Evolutionary conservation across 805 yeast genomes (phyloP).

Genomic region (Pichia paraexigua): DNA sequence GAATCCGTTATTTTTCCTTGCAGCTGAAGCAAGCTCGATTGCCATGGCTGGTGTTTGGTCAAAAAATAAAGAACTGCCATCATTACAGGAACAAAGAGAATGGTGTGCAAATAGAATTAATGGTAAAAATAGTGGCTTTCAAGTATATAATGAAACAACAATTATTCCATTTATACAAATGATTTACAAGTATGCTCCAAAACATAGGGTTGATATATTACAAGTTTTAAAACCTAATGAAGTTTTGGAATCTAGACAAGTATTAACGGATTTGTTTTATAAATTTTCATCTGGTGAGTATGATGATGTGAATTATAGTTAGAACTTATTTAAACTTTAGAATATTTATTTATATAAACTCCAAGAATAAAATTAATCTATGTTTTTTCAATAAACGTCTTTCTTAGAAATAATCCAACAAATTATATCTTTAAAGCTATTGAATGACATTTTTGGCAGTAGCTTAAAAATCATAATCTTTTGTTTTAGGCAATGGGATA

Average conservation of each 20-base stretch:
- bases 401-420: too few species aligned
- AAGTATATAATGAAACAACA: conserved; percentile 10
- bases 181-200: conserved; percentile 9
- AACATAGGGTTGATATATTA: conserved; percentile 8
- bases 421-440: too few species aligned
- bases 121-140: conserved; percentile 13
- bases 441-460: too few species aligned
- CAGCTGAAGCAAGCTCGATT: conserved; percentile 43
- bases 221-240: conserved; percentile 2
- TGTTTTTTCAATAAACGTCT: too few species aligned
- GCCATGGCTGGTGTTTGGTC: conserved; percentile 53
- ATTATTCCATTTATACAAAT: conserved; percentile 10
- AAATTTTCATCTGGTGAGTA: conserved; percentile 8
- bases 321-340: background rate
- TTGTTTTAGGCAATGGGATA: too few species aligned
- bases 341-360: too few species aligned
- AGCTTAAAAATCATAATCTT: too few species aligned
- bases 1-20: conserved; percentile 38
- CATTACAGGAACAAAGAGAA: conserved; percentile 16
- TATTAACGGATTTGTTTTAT: conserved; percentile 9
- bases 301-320: background rate
- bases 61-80: conserved; percentile 30
- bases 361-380: too few species aligned
- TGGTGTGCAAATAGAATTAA: conserved; percentile 13
- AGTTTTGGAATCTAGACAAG: conserved; percentile 5